Conservation (phyloP, 306 rosid species). For the Cucurbita argyrosperma region DNA sequence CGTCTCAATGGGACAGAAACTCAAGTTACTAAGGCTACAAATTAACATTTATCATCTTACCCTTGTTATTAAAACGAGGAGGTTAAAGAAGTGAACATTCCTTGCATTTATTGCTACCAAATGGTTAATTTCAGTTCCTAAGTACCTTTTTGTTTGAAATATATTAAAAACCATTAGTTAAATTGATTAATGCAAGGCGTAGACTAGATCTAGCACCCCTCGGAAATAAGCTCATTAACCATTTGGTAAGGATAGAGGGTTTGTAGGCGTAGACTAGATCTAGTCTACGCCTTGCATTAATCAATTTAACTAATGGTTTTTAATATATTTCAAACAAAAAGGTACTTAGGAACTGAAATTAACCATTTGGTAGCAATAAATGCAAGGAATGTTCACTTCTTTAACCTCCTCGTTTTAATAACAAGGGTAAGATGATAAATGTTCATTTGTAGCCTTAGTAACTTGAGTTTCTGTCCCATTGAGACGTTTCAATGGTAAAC, state of each 20-base stretch:
- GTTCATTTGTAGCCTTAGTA: neutral
- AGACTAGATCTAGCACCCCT: too few species aligned
- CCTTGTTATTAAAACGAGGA: neutral
- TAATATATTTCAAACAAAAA: too few species aligned
- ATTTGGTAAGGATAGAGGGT: too few species aligned
- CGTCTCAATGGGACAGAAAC: neutral
- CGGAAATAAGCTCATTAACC: too few species aligned
- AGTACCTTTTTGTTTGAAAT: neutral
- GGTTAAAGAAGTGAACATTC: neutral
- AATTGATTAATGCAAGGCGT: neutral
- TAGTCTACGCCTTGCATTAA: neutral
- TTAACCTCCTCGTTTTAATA: neutral
- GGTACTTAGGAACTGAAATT: neutral
- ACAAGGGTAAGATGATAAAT: neutral
- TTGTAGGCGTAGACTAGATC: too few species aligned
- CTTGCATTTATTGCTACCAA: neutral
- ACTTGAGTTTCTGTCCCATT: neutral
- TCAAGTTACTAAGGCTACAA: neutral
- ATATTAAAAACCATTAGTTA: neutral
- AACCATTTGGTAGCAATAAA: neutral
- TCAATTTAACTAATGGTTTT: neutral
- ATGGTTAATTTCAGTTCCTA: neutral
- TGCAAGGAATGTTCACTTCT: neutral
- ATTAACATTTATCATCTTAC: neutral
- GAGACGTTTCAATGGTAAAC: neutral